Base-by-base conservation (phyloP, 1,284 basidiomycete genomes). In the Puccinia triticina region DNA sequence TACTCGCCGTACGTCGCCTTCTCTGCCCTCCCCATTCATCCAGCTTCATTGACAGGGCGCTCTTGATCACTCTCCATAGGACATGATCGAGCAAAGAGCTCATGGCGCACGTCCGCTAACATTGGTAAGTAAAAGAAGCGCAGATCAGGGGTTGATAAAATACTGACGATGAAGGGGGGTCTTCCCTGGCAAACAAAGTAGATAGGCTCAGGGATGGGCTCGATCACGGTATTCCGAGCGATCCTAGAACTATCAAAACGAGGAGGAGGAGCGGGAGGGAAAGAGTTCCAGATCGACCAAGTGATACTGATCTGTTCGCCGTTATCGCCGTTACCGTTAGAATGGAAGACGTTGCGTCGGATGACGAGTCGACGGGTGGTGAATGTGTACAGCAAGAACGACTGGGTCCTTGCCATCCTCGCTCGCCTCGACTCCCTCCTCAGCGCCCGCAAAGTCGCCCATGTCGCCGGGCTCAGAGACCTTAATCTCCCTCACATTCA, bases 121-220 rank as follows among this genome's bases (percentile, higher is more conserved):
- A 67, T 59, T 82, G n/a, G 79, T 81, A 43, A 46, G 71, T 75
- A 37, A 53, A 21, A n/a, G 8, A 53, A 7, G n/a, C 21, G 21
- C 1, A 26, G 34, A 48, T 21, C 21, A 8, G 7, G 5, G 7
- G 21, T 67, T 3, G 21, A 67, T 8, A 5, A 3, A 67, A 26
- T 67, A 16, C 16, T 40, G 18, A 66, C 18, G 34, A 66, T 18
- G 37, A n/a, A 43, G 32, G 55, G 26, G 21, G 21, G 55, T 7
- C 26, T 57, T 8, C 5, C 16, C 5, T 29, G 55, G 55, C 7
- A 57, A n/a, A 46, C 5, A 34, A 61, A 61, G 34, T 18, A 89
- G 88, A 88, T 90, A 83, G 90, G 89, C 3, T 89, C 89, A 1
- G 89, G 89, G 0, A 86, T 90, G 10, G 90, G 90, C 12, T 89